A percentile compares a stretch with the other conserved stretches of the same genome.
Evolutionary conservation across 768 basidiomycete genomes (phyloP).

Genomic region (Crepidotus variabilis): DNA sequence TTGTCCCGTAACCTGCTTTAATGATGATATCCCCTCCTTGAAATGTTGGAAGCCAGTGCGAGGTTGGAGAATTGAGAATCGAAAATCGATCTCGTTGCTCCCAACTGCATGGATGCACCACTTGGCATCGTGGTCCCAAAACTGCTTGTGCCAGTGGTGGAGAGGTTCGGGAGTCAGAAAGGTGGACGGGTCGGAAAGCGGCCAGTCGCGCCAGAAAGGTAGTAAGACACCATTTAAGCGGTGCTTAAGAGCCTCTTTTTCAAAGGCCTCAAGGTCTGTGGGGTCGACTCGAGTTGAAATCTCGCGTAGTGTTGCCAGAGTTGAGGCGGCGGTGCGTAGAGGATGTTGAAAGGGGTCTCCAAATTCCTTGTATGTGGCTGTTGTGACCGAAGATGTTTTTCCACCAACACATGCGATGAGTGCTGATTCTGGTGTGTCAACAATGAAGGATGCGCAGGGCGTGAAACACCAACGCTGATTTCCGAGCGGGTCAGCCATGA

Average conservation of each 20-base stretch:
- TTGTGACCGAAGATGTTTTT: slow-evolving; percentile 27
- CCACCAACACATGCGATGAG: slow-evolving; percentile 23
- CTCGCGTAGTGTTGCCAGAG: slow-evolving; percentile 12
- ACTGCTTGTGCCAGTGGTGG: slow-evolving; percentile 34
- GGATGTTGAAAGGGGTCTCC: slow-evolving; percentile 24
- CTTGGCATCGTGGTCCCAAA: slow-evolving; percentile 34
- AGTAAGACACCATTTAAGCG: slow-evolving; percentile 27
- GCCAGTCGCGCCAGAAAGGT: slow-evolving; percentile 36
- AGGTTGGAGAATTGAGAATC: slow-evolving; percentile 32
- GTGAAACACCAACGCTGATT: slow-evolving; percentile 20
- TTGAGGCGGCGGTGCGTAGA: slow-evolving; percentile 17
- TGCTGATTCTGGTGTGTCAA: slow-evolving; percentile 27
- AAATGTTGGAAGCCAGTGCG: slow-evolving; percentile 34
- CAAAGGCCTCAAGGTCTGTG: slow-evolving; percentile 21
- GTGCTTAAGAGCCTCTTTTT: slow-evolving; percentile 15
- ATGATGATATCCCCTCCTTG: slow-evolving; percentile 28
- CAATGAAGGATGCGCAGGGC: slow-evolving; percentile 25
- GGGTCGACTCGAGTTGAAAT: slow-evolving; percentile 12
- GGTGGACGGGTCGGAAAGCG: slow-evolving; percentile 24
- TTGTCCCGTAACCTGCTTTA: slow-evolving; percentile 39
- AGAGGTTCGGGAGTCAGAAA: slow-evolving; percentile 34
- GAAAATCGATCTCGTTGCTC: slow-evolving; percentile 29
- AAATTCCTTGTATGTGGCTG: slow-evolving; percentile 25
- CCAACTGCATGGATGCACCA: slow-evolving; percentile 34
- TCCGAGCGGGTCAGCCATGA: slow-evolving; percentile 26